phyloP scores from a whole-genome alignment of 768 basidiomycete species.

The Lentinus brumalis region DNA sequence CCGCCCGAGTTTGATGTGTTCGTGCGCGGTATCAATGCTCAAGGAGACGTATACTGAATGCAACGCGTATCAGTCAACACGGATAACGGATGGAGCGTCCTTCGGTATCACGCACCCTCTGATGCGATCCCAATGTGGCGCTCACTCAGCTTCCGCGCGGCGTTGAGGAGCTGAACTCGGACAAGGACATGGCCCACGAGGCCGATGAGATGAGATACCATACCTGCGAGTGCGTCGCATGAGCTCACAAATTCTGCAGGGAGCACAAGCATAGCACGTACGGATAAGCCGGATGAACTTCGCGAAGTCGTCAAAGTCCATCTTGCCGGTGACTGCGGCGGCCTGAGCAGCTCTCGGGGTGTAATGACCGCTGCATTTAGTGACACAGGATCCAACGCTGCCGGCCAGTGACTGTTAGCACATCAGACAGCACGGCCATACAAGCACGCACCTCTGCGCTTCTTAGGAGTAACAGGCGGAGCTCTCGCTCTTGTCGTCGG shows the following conservation, averaged over 20 bases:
- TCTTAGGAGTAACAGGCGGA: constrained; percentile 45
- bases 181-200: constrained; percentile 65
- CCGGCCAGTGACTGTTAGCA: constrained; percentile 6
- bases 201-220: constrained; percentile 63
- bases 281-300: constrained; percentile 52
- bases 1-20: constrained; percentile 81
- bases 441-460: constrained; percentile 37
- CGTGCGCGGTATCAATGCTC: constrained; percentile 70
- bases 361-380: constrained; percentile 15
- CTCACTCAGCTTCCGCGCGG: constrained; percentile 63
- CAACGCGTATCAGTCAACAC: neutral
- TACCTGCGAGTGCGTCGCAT: constrained; percentile 40
- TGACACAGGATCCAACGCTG: constrained; percentile 23
- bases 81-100: neutral
- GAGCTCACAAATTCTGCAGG: neutral
- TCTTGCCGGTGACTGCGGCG: constrained; percentile 3
- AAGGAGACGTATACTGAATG: constrained; percentile 62
- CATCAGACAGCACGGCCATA: neutral
- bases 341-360: constrained; percentile 20
- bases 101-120: constrained; percentile 20
- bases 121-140: constrained; percentile 36
- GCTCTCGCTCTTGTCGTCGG: constrained; percentile 21
- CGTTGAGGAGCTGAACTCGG: constrained; percentile 67
- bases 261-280: constrained; percentile 34
- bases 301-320: constrained; percentile 32